Conservation (phyloP, 2,329 filamentous ascomycete genomes). For the Metarhizium humberi region DNA sequence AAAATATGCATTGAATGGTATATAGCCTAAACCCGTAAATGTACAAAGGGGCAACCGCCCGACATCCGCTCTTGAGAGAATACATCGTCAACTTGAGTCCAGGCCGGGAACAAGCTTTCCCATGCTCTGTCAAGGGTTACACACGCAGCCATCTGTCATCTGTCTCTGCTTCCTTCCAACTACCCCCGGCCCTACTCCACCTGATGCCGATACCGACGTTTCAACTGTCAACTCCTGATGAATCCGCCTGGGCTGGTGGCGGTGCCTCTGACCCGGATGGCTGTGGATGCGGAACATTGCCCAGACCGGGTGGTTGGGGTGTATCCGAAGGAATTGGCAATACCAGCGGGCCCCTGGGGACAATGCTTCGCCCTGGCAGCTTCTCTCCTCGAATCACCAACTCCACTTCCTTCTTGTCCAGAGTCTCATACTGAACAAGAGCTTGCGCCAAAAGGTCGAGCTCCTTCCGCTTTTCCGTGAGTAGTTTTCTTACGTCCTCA, state of each 20-base stretch:
- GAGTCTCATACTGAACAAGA: constrained; percentile 86
- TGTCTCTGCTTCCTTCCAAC: background rate
- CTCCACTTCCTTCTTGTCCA: constrained; percentile 82
- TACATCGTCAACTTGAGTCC: background rate
- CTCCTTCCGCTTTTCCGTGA: constrained; percentile 70
- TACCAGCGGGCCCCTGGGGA: constrained; percentile 44
- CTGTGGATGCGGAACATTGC: constrained; percentile 23
- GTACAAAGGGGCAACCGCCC: constrained; percentile 2
- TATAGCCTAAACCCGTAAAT: constrained; percentile 1
- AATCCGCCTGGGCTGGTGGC: constrained; percentile 22
- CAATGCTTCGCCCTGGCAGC: constrained; percentile 51
- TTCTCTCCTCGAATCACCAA: constrained; percentile 83
- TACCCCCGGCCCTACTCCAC: background rate
- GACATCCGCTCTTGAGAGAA: background rate
- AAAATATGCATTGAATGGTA: constrained; percentile 6
- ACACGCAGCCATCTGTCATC: background rate
- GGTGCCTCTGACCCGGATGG: constrained; percentile 19
- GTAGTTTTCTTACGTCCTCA: constrained; percentile 59
- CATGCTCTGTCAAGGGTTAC: background rate
- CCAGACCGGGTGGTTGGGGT: constrained; percentile 25
- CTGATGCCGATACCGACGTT: background rate
- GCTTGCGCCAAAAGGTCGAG: constrained; percentile 83
- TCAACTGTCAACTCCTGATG: constrained; percentile 16
- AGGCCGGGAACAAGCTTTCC: background rate
- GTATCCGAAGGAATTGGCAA: constrained; percentile 26